Percentiles rank a stretch among this genome's conserved stretches.
phyloP scores from a whole-genome alignment of 2,329 filamentous ascomycete genomes.

The Aplosporella prunicola region DNA sequence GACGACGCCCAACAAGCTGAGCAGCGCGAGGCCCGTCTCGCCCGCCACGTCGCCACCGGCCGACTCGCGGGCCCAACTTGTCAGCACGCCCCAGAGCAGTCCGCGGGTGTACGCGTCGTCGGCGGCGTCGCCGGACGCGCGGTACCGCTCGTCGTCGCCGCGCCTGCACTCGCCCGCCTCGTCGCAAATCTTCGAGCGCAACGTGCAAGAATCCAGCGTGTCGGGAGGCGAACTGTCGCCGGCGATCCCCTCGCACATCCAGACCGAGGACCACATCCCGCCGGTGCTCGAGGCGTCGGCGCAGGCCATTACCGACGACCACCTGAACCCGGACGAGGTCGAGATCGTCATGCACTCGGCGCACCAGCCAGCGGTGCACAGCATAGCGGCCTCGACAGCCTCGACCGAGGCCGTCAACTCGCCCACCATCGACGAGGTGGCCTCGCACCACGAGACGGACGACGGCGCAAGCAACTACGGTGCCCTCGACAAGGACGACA shows the following conservation, averaged over 20 bases:
- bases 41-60: conserved; percentile 19
- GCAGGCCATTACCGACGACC: conserved; percentile 79
- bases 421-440: conserved; percentile 22
- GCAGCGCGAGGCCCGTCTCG: conserved; percentile 10
- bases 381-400: conserved; percentile 13
- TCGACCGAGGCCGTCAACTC: conserved; percentile 25
- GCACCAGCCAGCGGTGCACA: conserved; percentile 66
- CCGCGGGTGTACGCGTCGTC: conserved; percentile 25
- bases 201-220: conserved; percentile 70
- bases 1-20: not conserved
- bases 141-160: conserved; percentile 59
- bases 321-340: conserved; percentile 76
- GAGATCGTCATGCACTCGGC: conserved; percentile 83
- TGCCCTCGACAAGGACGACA: conserved; percentile 65
- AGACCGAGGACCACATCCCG: conserved; percentile 89
- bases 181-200: conserved; percentile 80
- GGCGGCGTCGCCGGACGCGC: conserved; percentile 54
- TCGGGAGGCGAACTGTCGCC: conserved; percentile 61
- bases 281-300: conserved; percentile 85
- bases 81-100: conserved; percentile 24
- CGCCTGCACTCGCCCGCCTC: conserved; percentile 68
- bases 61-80: conserved; percentile 20
- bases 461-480: conserved; percentile 61
- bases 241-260: conserved; percentile 86
- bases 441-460: conserved; percentile 19